Percentiles rank a stretch among this genome's conserved stretches.
Evolutionary conservation across 2,329 filamentous ascomycete species (phyloP).

Genomic region (Westerdykella sp.): DNA sequence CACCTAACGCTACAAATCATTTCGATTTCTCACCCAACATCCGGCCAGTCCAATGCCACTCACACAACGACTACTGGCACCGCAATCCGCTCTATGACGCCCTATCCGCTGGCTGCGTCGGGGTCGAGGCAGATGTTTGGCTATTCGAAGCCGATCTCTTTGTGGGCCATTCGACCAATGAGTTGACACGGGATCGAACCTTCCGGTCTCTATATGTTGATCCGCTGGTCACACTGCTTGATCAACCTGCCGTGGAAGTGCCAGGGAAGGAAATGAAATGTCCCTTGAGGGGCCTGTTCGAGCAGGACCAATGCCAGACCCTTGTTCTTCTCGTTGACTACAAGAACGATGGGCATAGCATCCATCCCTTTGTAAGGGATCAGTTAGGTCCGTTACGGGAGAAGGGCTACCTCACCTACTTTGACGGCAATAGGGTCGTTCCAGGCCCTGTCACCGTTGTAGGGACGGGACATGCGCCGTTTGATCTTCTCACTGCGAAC

Average conservation of each 20-base stretch:
- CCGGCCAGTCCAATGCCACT: slow-evolving; percentile 48
- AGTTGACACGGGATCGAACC: slow-evolving; percentile 44
- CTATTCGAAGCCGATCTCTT: slow-evolving; percentile 46
- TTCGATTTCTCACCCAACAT: background rate
- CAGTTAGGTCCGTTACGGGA: slow-evolving; percentile 46
- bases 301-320: slow-evolving; percentile 44
- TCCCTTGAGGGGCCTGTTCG: slow-evolving; percentile 44
- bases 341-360: slow-evolving; percentile 35
- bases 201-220: slow-evolving; percentile 49
- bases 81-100: slow-evolving; percentile 51
- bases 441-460: slow-evolving; percentile 48
- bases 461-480: slow-evolving; percentile 50
- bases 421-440: slow-evolving; percentile 40
- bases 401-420: slow-evolving; percentile 47
- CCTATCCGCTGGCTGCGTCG: slow-evolving; percentile 48
- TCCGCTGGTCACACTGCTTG: slow-evolving; percentile 46
- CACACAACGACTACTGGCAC: slow-evolving; percentile 56
- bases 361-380: slow-evolving; percentile 33
- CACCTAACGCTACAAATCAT: background rate
- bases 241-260: slow-evolving; percentile 33
- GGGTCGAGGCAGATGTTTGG: slow-evolving; percentile 55
- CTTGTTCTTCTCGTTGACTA: slow-evolving; percentile 51
- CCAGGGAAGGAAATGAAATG: slow-evolving; percentile 12
- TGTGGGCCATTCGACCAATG: slow-evolving; percentile 48
- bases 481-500: slow-evolving; percentile 43